A percentile compares a stretch with the other conserved stretches of the same genome.
Conservation (phyloP, 2,329 filamentous ascomycete genomes). For the Paracorniculantispora psalliotae region DNA sequence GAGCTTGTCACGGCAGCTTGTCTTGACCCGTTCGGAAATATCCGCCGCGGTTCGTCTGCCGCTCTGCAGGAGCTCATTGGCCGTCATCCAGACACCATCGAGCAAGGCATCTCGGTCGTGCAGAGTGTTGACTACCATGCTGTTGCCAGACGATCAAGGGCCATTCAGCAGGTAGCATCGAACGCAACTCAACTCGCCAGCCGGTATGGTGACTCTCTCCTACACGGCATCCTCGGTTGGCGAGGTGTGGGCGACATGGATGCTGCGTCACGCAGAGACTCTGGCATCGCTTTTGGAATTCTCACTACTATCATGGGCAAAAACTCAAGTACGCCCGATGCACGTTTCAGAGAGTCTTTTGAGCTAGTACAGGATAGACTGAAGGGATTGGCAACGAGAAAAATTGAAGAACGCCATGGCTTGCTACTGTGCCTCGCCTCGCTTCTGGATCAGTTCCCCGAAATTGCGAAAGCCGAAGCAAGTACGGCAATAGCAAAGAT, state of each 20-base stretch:
- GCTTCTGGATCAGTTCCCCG: slow-evolving; percentile 45
- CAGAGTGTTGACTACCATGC: slow-evolving; percentile 91
- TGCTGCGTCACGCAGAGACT: slow-evolving; percentile 63
- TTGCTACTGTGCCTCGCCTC: slow-evolving; percentile 58
- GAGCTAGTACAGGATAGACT: slow-evolving; percentile 41
- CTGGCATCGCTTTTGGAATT: slow-evolving; percentile 63
- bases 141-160: slow-evolving; percentile 79
- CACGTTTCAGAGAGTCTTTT: slow-evolving; percentile 25
- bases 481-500: slow-evolving; percentile 24
- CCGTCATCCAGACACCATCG: slow-evolving; percentile 80
- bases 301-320: slow-evolving; percentile 42
- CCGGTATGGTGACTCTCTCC: slow-evolving; percentile 65
- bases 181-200: slow-evolving; percentile 61
- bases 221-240: slow-evolving; percentile 74
- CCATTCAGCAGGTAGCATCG: slow-evolving; percentile 71
- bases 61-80: slow-evolving; percentile 92
- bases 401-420: slow-evolving; percentile 67
- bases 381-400: slow-evolving; percentile 41
- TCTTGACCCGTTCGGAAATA: slow-evolving; percentile 87
- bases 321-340: slow-evolving; percentile 19
- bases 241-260: slow-evolving; percentile 81
- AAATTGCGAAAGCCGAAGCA: slow-evolving; percentile 22
- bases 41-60: slow-evolving; percentile 85
- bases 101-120: slow-evolving; percentile 77
- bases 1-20: slow-evolving; percentile 78